Evolutionary conservation across 768 basidiomycete species (phyloP).

Genomic region (Naganishia onofrii): DNA sequence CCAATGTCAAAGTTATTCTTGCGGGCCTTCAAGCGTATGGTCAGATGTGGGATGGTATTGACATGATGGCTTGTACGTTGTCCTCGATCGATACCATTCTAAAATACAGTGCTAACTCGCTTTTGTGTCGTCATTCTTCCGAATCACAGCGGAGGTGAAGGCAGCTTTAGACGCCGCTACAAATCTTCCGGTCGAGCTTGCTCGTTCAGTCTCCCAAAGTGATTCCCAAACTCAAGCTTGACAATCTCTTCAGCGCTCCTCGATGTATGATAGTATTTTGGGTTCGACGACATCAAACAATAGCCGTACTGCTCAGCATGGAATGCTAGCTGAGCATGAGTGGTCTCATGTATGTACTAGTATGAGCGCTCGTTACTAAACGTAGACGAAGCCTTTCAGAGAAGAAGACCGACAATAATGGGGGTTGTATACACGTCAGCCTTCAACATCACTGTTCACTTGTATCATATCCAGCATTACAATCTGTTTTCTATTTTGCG

Average conservation of each 20-base stretch:
- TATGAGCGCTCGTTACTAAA: too few relatives aligned
- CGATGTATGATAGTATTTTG: too few relatives aligned
- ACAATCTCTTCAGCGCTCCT: neutral
- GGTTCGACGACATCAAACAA: neutral
- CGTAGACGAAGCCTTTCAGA: too few relatives aligned
- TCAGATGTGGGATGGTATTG: conserved; percentile 51
- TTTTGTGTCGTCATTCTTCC: neutral
- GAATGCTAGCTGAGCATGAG: neutral
- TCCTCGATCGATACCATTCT: too few relatives aligned
- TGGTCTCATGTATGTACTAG: neutral
- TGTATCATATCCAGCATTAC: neutral
- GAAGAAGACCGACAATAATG: neutral
- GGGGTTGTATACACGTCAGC: neutral
- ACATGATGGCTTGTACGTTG: conserved; percentile 50
- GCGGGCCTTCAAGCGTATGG: conserved; percentile 51
- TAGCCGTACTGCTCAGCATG: neutral
- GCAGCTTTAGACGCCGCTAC: neutral
- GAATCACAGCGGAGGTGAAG: conserved; percentile 43
- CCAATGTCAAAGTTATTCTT: conserved; percentile 50
- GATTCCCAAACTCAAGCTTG: neutral
- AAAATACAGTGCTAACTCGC: neutral
- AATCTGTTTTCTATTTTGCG: neutral
- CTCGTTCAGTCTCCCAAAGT: neutral
- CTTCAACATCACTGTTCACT: neutral
- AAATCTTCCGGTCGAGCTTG: neutral